Percentiles rank a stretch among this genome's conserved stretches.
Conservation (phyloP, 768 basidiomycete genomes). For the Chalciporus pseudorubinellus region DNA sequence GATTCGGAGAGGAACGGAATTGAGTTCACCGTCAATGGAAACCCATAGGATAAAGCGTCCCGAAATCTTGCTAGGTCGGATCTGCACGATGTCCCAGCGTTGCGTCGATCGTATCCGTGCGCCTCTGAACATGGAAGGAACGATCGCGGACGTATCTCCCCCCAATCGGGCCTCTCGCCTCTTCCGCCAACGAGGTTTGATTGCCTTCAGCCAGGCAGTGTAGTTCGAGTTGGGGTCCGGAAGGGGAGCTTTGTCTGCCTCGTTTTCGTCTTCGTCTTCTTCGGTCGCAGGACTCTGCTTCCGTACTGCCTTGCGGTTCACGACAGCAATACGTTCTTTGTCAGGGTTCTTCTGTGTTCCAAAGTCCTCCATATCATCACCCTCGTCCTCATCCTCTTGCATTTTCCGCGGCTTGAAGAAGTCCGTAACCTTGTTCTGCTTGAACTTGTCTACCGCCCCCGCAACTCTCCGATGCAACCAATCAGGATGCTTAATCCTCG, state of each 20-base stretch:
- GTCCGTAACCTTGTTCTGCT: slow-evolving; percentile 95
- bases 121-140: slow-evolving; percentile 75
- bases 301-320: slow-evolving; percentile 47
- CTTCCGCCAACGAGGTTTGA: slow-evolving; percentile 76
- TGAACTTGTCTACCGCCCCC: slow-evolving; percentile 91
- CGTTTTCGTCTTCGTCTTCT: slow-evolving; percentile 33
- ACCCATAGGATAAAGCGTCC: slow-evolving; percentile 92
- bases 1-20: slow-evolving; percentile 80
- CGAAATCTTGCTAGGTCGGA: slow-evolving; percentile 69
- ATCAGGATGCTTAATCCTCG: slow-evolving; percentile 93
- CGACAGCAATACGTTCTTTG: slow-evolving; percentile 49
- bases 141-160: slow-evolving; percentile 38
- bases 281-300: slow-evolving; percentile 44
- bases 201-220: slow-evolving; percentile 71
- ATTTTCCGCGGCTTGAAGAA: slow-evolving; percentile 57
- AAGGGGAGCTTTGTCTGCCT: slow-evolving; percentile 33
- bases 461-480: slow-evolving; percentile 93
- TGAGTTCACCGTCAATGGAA: slow-evolving; percentile 72
- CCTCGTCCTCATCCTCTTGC: background rate
- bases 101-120: slow-evolving; percentile 56
- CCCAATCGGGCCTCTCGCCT: slow-evolving; percentile 48
- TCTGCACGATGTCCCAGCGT: slow-evolving; percentile 92
- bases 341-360: slow-evolving; percentile 23
- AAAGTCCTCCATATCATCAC: slow-evolving; percentile 64
- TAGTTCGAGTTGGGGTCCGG: slow-evolving; percentile 70